These are phyloP conservation scores for Solanum aculeatissimum DNA, from an alignment of 305 asterid genomes.

Conservation along the genomic window DNA sequence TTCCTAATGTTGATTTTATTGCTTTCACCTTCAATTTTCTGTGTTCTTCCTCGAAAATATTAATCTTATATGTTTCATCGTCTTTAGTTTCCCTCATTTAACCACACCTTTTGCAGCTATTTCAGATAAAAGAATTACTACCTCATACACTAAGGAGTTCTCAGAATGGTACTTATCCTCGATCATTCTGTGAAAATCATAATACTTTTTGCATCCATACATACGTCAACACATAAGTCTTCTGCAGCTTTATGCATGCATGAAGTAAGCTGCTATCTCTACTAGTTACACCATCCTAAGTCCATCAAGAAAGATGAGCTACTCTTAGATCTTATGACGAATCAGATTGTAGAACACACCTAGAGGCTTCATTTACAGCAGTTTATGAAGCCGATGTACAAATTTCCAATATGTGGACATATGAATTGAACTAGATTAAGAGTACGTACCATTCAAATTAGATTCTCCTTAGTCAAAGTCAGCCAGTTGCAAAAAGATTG, in stretches of 20 bases:
- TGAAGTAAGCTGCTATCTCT: background rate
- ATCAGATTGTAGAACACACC: background rate
- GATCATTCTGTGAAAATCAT: background rate
- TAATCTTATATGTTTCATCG: background rate
- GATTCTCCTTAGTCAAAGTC: background rate
- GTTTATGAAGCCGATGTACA: background rate
- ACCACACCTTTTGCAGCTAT: background rate
- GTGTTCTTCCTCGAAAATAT: background rate
- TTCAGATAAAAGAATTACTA: background rate
- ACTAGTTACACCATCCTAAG: background rate
- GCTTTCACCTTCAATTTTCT: background rate
- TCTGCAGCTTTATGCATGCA: background rate
- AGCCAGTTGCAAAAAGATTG: background rate
- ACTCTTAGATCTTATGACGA: background rate
- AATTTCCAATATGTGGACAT: background rate
- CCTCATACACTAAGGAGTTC: background rate
- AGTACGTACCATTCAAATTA: background rate
- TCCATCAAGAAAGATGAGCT: background rate
- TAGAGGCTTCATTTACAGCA: background rate
- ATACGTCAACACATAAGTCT: background rate
- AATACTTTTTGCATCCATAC: background rate
- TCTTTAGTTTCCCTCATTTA: background rate
- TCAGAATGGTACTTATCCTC: background rate
- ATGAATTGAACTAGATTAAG: background rate
- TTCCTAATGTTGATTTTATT: background rate